Conservation (phyloP, 257 asterid genomes). For the Fraxinus cuspidata region DNA sequence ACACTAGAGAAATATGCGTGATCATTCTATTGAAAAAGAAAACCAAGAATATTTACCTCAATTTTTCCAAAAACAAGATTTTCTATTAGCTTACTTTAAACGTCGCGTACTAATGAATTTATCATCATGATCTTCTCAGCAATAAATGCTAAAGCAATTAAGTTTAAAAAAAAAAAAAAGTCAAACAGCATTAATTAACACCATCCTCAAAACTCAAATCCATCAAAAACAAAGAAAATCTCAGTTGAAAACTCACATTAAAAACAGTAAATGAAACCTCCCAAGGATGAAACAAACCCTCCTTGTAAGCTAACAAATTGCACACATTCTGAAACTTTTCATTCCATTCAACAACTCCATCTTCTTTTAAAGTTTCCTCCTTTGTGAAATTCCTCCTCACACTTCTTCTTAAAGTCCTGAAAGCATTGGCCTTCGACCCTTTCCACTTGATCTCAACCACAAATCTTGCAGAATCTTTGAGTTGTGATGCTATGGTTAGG, state of each 20-base stretch:
- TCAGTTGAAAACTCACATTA: conserved; percentile 50
- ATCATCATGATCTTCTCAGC: conserved; percentile 1
- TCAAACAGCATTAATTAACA: conserved; percentile 12
- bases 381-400: conserved; percentile 60
- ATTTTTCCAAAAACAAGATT: not conserved
- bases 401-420: conserved; percentile 45
- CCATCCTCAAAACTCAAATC: not conserved
- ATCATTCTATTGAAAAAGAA: not conserved
- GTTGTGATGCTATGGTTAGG: conserved; percentile 18
- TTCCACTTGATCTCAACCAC: conserved; percentile 72
- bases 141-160: not conserved
- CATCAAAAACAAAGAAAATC: not conserved
- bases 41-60: not conserved
- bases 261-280: conserved; percentile 56
- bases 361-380: conserved; percentile 36
- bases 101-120: too few species aligned
- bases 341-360: conserved; percentile 56
- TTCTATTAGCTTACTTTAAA: too few species aligned
- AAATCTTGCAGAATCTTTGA: conserved; percentile 33
- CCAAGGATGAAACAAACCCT: conserved; percentile 67
- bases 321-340: conserved; percentile 61
- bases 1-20: not conserved
- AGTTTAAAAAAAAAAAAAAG: not conserved
- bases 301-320: conserved; percentile 41
- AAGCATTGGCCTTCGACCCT: conserved; percentile 58